Base-by-base conservation (phyloP, 2,329 filamentous ascomycete species). In the Ophiostoma novo-ulmi region DNA sequence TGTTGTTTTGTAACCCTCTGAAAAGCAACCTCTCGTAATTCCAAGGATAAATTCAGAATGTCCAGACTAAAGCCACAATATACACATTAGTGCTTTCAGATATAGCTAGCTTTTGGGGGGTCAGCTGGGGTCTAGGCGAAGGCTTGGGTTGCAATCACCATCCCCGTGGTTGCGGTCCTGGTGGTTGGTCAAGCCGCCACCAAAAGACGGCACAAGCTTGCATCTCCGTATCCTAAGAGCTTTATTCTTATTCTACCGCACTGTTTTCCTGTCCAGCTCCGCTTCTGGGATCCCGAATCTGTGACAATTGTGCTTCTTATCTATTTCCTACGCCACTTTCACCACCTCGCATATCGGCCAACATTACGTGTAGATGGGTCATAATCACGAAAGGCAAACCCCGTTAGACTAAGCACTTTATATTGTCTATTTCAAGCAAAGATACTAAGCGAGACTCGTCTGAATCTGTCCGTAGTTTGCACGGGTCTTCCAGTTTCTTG, bases 61-160 rank as follows among this genome's bases (percentile, higher is more conserved):
- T 7, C 20, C 44, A 58, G 7, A 13, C n/a, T 26, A 58, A 14
- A 58, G 22, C 52, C 52, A 26, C n/a, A 58, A 58, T 26, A 22
- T 22, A 26, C 8, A 22, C 26, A 5, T 17, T 17, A 6, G 44
- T 58, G n/a, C 48, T 58, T 58, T 13, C 20, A 55, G 26, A 5
- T 13, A 26, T 58, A 11, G 52, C 11, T 58, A 13, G 22, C 52
- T 58, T 14, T 26, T 13, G 31, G n/a, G 52, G 52, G 52, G 52
- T 58, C 52, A 58, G 52, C 52, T 58, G 52, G 52, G 52, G 48
- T 55, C 48, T 55, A 55, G 48, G n/a, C 48, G 48, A 26, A 55
- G 48, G 20, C 48, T 22, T 55, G 48, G 52, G 52, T 58, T 58
- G 22, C 52, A 58, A 58, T 58, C 52, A 58, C 52, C n/a, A 58